Evolutionary conservation across 129 eudicot species (phyloP), one percentile per base, ranked within the genome.

Genomic region (Kitagawia praeruptora): DNA sequence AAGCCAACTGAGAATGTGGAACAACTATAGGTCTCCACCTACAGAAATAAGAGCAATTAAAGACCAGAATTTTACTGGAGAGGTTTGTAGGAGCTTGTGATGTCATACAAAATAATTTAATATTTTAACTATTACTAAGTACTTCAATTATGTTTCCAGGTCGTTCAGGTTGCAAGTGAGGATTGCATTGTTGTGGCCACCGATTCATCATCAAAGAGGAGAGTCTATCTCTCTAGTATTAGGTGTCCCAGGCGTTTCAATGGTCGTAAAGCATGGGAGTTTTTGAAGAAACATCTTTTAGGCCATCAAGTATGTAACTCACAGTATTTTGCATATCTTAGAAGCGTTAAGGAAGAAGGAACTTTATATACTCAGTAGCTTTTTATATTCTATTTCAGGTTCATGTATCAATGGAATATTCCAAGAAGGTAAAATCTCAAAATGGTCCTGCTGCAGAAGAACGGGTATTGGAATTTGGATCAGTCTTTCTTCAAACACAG

Each of bases 141-240:
- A 70, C 46, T 69, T 41, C 47, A 16, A 61, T 19, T 82, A 63
- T 34, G 37, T 79, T 44, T 80, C 46, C 87, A 95, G 98, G 98
- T 95, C 4, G 88, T 92, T 70, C 94, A 95, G 86, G 92, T 95
- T 83, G 96, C 85, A 27, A 95, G 97, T 84, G 98, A 94, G 12
- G 98, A 95, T 81, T 95, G 98, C 84, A 51, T 95, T 49, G 37
- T 90, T 80, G 94, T 95, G 70, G 98, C 97, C 8, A 97, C 90
- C 78, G 98, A 95, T 81, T 80, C 97, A 75, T 77, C 80, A 61
- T 96, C 98, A 73, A 97, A 95, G 85, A 84, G 97, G 78, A 83
- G 98, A 76, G 97, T 95, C 71, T 92, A 95, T 81, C 97, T 92
- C 61, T 95, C 98, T 78, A 95, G 98, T 86, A 92, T 95, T 64